These are phyloP conservation scores for Seiridium unicorne DNA, from an alignment of 2,329 filamentous ascomycete species.

Conservation along the genomic window DNA sequence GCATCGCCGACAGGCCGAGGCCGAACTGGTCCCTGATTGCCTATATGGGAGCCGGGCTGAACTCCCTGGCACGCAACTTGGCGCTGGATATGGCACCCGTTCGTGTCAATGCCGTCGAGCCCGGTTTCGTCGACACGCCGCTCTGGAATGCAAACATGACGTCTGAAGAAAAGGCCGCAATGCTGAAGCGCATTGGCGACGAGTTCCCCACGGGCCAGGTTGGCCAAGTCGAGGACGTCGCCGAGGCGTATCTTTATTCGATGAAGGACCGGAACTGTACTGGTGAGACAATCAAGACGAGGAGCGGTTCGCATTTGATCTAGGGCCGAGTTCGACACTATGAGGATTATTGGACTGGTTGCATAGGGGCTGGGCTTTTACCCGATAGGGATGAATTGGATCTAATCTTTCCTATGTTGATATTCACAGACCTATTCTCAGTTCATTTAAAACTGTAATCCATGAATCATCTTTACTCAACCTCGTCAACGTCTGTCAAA, in stretches of 20 bases:
- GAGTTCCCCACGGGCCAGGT: slow-evolving; percentile 18
- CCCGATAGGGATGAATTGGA: too few species aligned
- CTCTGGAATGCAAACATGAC: slow-evolving; percentile 19
- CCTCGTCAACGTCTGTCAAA: too few species aligned
- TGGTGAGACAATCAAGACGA: slow-evolving; percentile 25
- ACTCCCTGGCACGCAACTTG: slow-evolving; percentile 23
- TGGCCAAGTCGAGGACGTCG: slow-evolving; percentile 21
- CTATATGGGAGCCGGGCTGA: slow-evolving; percentile 19
- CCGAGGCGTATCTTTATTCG: slow-evolving; percentile 27
- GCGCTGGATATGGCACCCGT: slow-evolving; percentile 25
- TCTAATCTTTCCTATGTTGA: too few species aligned
- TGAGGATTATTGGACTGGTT: not conserved
- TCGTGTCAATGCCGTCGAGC: slow-evolving; percentile 27
- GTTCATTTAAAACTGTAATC: too few species aligned
- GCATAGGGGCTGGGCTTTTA: too few species aligned
- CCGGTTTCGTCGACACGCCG: slow-evolving; percentile 23
- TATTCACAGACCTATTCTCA: too few species aligned
- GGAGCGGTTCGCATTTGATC: slow-evolving; percentile 21
- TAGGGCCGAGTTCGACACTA: not conserved
- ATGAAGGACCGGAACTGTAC: slow-evolving; percentile 26
- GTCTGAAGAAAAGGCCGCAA: slow-evolving; percentile 10
- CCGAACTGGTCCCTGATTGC: slow-evolving; percentile 20
- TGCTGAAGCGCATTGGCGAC: slow-evolving; percentile 12
- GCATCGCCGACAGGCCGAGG: slow-evolving; percentile 18
- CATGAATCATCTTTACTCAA: too few species aligned